Conservation (phyloP, 331 rosid species). For the Quercus phellos region DNA sequence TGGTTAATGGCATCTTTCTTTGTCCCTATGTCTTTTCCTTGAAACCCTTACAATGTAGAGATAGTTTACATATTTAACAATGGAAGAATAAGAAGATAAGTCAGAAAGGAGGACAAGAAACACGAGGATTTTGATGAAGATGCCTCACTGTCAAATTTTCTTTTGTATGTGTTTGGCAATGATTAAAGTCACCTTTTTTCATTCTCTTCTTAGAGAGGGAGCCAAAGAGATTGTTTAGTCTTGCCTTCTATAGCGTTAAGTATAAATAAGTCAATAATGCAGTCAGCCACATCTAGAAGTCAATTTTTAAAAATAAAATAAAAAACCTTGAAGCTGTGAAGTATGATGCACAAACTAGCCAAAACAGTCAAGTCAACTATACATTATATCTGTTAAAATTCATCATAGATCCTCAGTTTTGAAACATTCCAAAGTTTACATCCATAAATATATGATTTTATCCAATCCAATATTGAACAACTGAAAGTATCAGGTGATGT, state of each 20-base stretch:
- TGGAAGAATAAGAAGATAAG: background rate
- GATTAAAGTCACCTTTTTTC: background rate
- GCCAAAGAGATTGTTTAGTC: background rate
- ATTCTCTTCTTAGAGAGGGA: background rate
- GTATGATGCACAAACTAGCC: background rate
- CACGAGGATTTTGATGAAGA: background rate
- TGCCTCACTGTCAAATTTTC: background rate
- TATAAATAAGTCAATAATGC: background rate
- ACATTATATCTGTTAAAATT: background rate
- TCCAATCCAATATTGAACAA: background rate
- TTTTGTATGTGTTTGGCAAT: background rate
- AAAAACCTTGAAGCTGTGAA: background rate
- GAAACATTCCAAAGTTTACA: too few relatives aligned
- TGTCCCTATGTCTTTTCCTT: background rate
- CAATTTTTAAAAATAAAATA: background rate
- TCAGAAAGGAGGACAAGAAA: background rate
- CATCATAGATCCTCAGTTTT: too few relatives aligned
- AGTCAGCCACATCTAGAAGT: background rate
- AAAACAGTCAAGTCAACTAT: background rate
- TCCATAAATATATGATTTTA: background rate
- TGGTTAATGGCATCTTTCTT: background rate
- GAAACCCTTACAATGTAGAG: background rate
- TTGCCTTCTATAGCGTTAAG: background rate
- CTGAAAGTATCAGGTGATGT: background rate
- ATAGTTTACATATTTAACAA: background rate